A percentile compares a stretch with the other conserved stretches of the same genome.
Evolutionary conservation across 2,329 filamentous ascomycete species (phyloP).

Genomic region (Diplodia sapinea): DNA sequence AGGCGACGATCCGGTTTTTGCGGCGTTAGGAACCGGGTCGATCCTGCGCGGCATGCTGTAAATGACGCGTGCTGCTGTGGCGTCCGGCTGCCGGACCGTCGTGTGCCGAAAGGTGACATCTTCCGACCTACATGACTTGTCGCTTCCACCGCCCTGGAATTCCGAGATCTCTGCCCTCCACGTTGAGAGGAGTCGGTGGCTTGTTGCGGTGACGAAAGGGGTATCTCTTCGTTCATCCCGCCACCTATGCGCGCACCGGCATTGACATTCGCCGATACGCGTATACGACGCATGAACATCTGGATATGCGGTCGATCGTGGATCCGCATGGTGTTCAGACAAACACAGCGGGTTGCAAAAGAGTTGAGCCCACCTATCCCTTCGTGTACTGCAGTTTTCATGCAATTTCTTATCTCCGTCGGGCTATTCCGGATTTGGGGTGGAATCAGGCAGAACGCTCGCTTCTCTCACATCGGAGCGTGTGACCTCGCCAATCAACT

Average conservation of each 20-base stretch:
- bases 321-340: not conserved
- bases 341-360: too few species aligned
- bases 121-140: not conserved
- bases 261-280: too few species aligned
- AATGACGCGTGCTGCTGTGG: conserved; percentile 14
- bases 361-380: too few species aligned
- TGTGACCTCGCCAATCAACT: too few species aligned
- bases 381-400: too few species aligned
- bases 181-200: not conserved
- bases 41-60: not conserved
- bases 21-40: conserved; percentile 17
- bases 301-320: not conserved
- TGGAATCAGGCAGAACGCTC: too few species aligned
- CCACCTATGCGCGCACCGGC: not conserved
- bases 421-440: too few species aligned
- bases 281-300: too few species aligned
- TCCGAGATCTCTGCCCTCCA: not conserved
- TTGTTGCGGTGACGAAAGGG: conserved; percentile 20
- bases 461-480: too few species aligned
- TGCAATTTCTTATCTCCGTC: too few species aligned
- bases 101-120: conserved; percentile 13
- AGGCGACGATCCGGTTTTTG: conserved; percentile 12
- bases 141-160: conserved; percentile 17
- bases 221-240: not conserved
- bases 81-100: conserved; percentile 24